Conservation (phyloP, 495 filamentous ascomycete species). For the Xylaria longipes region DNA sequence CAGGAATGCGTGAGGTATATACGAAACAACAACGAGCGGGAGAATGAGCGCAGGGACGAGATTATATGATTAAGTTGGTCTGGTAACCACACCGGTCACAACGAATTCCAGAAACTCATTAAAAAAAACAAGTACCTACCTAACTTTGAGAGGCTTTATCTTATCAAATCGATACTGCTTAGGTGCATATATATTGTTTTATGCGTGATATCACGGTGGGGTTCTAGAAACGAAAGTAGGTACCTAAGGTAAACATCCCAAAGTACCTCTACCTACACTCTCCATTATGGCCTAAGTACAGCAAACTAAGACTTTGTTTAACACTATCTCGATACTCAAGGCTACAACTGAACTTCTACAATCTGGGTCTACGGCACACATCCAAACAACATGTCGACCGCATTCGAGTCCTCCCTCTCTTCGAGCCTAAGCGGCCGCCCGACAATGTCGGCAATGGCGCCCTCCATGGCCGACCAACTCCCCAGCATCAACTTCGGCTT, state of each 20-base stretch:
- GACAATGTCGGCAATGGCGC: conserved; percentile 57
- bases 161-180: conserved; percentile 23
- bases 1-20: not conserved
- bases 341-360: not conserved
- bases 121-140: conserved; percentile 6
- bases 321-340: conserved; percentile 18
- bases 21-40: conserved; percentile 1
- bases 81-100: conserved; percentile 4
- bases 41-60: not conserved
- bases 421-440: conserved; percentile 72
- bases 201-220: not conserved
- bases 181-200: conserved; percentile 12
- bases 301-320: conserved; percentile 21
- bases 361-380: not conserved
- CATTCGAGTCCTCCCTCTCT: conserved; percentile 79
- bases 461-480: conserved; percentile 74
- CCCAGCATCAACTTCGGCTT: conserved; percentile 95
- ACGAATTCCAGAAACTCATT: not conserved
- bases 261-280: not conserved
- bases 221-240: conserved; percentile 37
- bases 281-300: not conserved
- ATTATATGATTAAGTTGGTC: conserved; percentile 1
- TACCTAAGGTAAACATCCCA: conserved; percentile 43
- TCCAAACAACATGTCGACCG: conserved; percentile 61
- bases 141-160: conserved; percentile 24